Base-by-base conservation (phyloP, 306 rosid genomes). In the Spatholobus suberectus region DNA sequence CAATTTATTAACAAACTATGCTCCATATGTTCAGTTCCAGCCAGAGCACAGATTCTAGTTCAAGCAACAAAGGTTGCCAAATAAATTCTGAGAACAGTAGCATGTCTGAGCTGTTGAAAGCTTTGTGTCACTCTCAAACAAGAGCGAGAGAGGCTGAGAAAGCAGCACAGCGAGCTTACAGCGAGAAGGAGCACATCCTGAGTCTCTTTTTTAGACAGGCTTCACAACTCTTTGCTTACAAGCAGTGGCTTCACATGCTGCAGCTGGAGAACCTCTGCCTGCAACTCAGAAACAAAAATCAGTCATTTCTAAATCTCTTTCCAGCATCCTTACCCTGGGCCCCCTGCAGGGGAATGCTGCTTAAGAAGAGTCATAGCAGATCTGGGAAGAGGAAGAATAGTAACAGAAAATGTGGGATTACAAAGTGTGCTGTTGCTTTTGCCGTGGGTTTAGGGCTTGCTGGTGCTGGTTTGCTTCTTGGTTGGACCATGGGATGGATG, bases 401-500 rank as follows among this genome's bases (percentile, higher is more conserved):
- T 43, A 77, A 70, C 51, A 85, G 73, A 75, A 86, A 77, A 72
- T 51, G 51, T 54, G 90, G 89, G 58, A 77, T 91, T 43, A 35
- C 84, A 73, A 89, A 75, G 24, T 83, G 84, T 11, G 84, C 72
- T 18, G 81, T 92, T 69, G 97, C 92, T 38, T 85, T 94, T 47
- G 92, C 91, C 0, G 63, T 91, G 32, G 94, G 98, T 55, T 62
- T 94, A 80, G 94, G 98, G 67, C 96, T 94, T 46, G 94, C 90
- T 18, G 82, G 97, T 72, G 97, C 98, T 14, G 91, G 97, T 78
- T 88, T 94, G 89, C 90, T 94, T 83, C 96, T 94, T 66, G 98
- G 98, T 66, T 94, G 94, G 98, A 94, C 96, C 20, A 89, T 88
- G 90, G 97, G 98, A 40, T 94, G 94, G 92, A 85, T 92, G 94